Evolutionary conservation across 768 basidiomycete species (phyloP), one percentile per base, ranked within the genome.

Genomic region (Lactarius tabidus): DNA sequence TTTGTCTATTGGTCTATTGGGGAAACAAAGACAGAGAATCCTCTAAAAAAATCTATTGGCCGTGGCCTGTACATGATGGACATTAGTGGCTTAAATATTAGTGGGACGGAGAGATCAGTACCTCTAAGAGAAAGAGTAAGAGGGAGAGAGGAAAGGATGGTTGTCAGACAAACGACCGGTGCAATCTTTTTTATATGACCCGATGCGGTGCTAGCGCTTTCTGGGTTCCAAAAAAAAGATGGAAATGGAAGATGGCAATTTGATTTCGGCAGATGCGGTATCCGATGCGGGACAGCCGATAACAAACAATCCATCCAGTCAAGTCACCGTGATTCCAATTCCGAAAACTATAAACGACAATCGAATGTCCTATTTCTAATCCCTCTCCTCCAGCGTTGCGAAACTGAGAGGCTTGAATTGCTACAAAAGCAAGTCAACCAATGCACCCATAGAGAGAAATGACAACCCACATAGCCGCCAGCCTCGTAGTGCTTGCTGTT

Each of bases 401-500:
- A 82, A 82, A 72, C 77, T 81, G 51, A 84, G 69, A 54, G 82
- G 82, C 20, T 73, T 74, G 74, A 84, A 84, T 65, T 77, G 77
- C 82, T 84, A 72, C 70, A 66, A 45, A 73, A 8, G 36, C 53
- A 57, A 69, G 72, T 72, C 72, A 71, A 72, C 71, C 68, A 28
- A 26, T 4, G 26, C 12, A 31, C 3, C 33, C 33, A n/a, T 15
- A 14, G 12, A 62, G 17, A 26, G 39, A 23, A 54, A 52, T 66
- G 69, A 29, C 29, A 61, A 33, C 88, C 89, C 75, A 93, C 92
- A 80, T 94, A 85, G 75, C 93, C 94, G 65, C 84, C 90, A 38
- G 91, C 94, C 76, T 90, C 86, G 74, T 90, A 96, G 74, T 95
- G 93, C 81, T 97, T 96, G 79, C 94, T 95, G 80, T 96, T 97